A percentile compares a stretch with the other conserved stretches of the same genome.
Evolutionary conservation across 2,329 filamentous ascomycete genomes (phyloP).

Genomic region (Didymosphaeria variabile): DNA sequence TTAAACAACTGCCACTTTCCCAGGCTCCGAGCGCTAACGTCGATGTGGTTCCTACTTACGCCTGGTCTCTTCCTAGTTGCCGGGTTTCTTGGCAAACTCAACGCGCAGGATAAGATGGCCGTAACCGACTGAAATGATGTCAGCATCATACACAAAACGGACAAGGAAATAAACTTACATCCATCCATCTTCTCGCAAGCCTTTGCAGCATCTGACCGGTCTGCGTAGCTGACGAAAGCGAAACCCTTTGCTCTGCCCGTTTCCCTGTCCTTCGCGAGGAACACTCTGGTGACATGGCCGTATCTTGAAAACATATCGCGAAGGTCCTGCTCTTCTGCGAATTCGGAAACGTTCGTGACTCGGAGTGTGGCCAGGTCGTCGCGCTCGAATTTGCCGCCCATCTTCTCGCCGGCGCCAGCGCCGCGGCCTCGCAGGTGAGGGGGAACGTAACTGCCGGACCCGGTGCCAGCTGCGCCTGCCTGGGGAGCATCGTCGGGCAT

Average conservation of each 20-base stretch:
- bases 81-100: conserved; percentile 79
- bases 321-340: conserved; percentile 94
- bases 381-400: conserved; percentile 93
- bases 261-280: conserved; percentile 96
- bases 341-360: conserved; percentile 98
- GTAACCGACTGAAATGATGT: conserved; percentile 66
- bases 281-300: conserved; percentile 95
- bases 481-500: conserved; percentile 59
- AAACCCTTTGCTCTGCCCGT: conserved; percentile 97
- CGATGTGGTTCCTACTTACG: neutral
- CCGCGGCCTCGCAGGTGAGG: conserved; percentile 89
- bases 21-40: neutral
- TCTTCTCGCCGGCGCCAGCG: conserved; percentile 79
- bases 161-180: conserved; percentile 61
- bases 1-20: neutral
- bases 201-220: conserved; percentile 86
- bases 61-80: conserved; percentile 6
- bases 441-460: conserved; percentile 89
- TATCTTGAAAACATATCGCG: conserved; percentile 98
- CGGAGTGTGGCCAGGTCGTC: conserved; percentile 96
- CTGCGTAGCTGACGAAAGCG: conserved; percentile 96
- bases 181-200: conserved; percentile 99
- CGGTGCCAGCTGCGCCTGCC: conserved; percentile 66
- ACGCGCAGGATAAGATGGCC: conserved; percentile 87
- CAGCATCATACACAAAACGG: conserved; percentile 22